phyloP scores from a whole-genome alignment of 2,329 filamentous ascomycete genomes.

The Pseudocercospora eumusae region DNA sequence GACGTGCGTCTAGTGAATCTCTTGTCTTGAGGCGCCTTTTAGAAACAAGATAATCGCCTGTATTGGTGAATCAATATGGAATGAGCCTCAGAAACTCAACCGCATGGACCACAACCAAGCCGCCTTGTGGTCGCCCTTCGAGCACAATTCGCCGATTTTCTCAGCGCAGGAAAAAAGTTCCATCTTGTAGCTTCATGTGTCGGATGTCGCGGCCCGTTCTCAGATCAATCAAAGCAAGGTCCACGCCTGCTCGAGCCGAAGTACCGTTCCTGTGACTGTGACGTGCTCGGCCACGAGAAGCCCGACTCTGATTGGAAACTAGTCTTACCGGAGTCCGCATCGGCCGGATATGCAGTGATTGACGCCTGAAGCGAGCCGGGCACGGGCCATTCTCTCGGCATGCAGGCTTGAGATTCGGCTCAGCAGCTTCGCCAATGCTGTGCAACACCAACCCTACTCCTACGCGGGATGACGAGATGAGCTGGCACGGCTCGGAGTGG shows the following conservation, averaged over 20 bases:
- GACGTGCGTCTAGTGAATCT: background rate
- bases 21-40: background rate
- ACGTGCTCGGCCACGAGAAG: background rate
- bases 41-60: background rate
- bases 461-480: background rate
- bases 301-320: background rate
- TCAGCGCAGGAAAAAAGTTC: background rate
- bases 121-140: background rate
- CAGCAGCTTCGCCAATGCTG: background rate
- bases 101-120: background rate
- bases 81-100: background rate
- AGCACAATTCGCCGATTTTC: background rate
- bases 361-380: background rate
- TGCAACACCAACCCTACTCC: background rate
- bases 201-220: background rate
- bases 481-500: background rate
- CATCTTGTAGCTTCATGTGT: background rate
- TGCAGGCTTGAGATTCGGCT: background rate
- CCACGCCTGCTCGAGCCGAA: background rate
- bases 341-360: background rate
- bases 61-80: too few species aligned
- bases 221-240: conserved; percentile 2
- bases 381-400: too few species aligned
- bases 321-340: background rate
- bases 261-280: background rate